Percentiles rank a stretch among this genome's conserved stretches.
phyloP scores from a whole-genome alignment of 345 rosid genomes.

The Corchorus capsularis region DNA sequence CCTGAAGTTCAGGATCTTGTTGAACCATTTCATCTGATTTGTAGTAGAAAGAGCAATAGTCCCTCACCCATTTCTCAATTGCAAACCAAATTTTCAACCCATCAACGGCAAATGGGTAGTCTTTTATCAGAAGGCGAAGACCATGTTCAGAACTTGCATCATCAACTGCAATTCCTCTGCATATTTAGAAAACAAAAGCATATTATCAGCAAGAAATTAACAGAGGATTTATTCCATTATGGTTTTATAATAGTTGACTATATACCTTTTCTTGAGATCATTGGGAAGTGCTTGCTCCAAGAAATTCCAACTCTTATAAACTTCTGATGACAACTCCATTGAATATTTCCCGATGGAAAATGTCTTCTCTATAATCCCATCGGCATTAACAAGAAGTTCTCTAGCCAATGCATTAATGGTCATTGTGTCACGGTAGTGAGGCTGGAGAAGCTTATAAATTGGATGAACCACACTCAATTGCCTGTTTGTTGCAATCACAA shows the following conservation, averaged over 20 bases:
- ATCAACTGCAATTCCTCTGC: no score
- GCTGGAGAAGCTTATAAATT: conserved; percentile 69
- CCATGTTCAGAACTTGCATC: conserved; percentile 54
- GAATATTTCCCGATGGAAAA: conserved; percentile 60
- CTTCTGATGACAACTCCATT: conserved; percentile 63
- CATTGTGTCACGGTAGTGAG: conserved; percentile 86
- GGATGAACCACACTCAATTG: no score
- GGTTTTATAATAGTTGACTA: no score
- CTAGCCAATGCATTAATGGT: no score
- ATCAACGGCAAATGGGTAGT: conserved; percentile 87
- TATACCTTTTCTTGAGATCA: no score
- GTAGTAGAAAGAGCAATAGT: no score
- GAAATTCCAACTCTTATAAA: conserved; percentile 64
- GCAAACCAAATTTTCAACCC: no score
- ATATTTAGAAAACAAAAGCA: neutral
- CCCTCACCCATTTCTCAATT: no score
- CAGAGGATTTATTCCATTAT: no score
- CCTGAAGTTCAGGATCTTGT: no score
- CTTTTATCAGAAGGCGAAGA: conserved; percentile 55
- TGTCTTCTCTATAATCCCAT: conserved; percentile 61
- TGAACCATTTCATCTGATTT: no score
- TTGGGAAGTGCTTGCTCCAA: conserved; percentile 74
- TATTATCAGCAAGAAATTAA: no score
- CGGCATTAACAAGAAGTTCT: conserved; percentile 60
- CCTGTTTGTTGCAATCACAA: conserved; percentile 73